phyloP scores from a whole-genome alignment of 768 basidiomycete species.

The Phylloporus arenicola region DNA sequence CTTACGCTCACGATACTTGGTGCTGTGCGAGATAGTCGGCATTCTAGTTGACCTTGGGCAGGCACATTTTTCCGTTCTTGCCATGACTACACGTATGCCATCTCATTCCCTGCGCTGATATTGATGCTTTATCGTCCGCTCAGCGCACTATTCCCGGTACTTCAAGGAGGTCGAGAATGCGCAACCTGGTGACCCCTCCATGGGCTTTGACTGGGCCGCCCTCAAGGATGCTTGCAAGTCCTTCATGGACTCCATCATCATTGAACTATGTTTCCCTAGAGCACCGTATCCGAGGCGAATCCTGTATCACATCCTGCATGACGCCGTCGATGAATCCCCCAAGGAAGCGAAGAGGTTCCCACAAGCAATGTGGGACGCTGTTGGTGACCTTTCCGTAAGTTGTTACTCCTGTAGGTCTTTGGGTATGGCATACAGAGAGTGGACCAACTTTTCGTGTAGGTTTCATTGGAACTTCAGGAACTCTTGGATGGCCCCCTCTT shows the following conservation, averaged over 20 bases:
- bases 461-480: slow-evolving; percentile 60
- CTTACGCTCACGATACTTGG: slow-evolving; percentile 59
- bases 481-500: slow-evolving; percentile 59
- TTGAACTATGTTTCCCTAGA: slow-evolving; percentile 74
- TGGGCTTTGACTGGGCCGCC: slow-evolving; percentile 61
- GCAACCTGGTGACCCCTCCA: slow-evolving; percentile 44
- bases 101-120: slow-evolving; percentile 1
- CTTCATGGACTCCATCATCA: slow-evolving; percentile 77
- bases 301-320: slow-evolving; percentile 60
- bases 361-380: slow-evolving; percentile 73
- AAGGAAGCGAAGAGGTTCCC: slow-evolving; percentile 72
- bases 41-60: slow-evolving; percentile 58
- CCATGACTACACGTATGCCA: slow-evolving; percentile 61
- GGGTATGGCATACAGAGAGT: background rate
- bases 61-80: slow-evolving; percentile 60
- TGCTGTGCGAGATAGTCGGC: slow-evolving; percentile 58
- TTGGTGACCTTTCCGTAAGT: slow-evolving; percentile 75
- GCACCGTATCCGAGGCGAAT: slow-evolving; percentile 63
- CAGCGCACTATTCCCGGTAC: slow-evolving; percentile 69
- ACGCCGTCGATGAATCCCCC: slow-evolving; percentile 69
- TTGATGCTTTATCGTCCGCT: slow-evolving; percentile 1
- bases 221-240: slow-evolving; percentile 64
- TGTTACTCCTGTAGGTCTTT: slow-evolving; percentile 38
- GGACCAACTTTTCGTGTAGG: slow-evolving; percentile 32
- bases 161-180: slow-evolving; percentile 47